Conservation (phyloP, 2,329 filamentous ascomycete genomes). For the Chlorencoelia australis region DNA sequence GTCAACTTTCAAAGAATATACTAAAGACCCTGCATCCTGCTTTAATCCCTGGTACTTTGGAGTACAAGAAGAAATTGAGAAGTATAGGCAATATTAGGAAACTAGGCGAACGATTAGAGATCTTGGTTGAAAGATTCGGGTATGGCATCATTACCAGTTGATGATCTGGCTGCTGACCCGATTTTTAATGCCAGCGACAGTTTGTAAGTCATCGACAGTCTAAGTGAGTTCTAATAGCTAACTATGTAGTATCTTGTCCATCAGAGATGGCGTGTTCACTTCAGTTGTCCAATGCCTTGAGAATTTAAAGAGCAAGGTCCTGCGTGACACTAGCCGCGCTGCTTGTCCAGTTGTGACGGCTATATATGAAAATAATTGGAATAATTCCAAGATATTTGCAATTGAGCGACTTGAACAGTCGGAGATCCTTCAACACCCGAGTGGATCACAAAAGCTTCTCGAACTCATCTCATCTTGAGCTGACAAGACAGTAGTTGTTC, state of each 20-base stretch:
- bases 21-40: background rate
- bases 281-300: background rate
- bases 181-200: background rate
- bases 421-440: background rate
- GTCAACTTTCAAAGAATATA: background rate
- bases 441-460: background rate
- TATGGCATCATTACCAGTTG: background rate
- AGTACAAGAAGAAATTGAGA: background rate
- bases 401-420: background rate
- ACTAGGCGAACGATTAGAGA: background rate
- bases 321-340: background rate
- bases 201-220: background rate
- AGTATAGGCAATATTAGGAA: background rate
- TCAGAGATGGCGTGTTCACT: background rate
- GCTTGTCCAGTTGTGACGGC: background rate
- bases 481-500: no score
- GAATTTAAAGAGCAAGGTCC: background rate
- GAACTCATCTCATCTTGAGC: background rate
- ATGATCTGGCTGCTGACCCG: background rate
- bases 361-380: background rate
- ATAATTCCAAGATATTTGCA: background rate
- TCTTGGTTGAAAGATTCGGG: background rate
- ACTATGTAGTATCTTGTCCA: background rate
- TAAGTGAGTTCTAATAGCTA: background rate
- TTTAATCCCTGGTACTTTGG: background rate